Base-by-base conservation (phyloP, 345 rosid species). In the Isatis tinctoria region DNA sequence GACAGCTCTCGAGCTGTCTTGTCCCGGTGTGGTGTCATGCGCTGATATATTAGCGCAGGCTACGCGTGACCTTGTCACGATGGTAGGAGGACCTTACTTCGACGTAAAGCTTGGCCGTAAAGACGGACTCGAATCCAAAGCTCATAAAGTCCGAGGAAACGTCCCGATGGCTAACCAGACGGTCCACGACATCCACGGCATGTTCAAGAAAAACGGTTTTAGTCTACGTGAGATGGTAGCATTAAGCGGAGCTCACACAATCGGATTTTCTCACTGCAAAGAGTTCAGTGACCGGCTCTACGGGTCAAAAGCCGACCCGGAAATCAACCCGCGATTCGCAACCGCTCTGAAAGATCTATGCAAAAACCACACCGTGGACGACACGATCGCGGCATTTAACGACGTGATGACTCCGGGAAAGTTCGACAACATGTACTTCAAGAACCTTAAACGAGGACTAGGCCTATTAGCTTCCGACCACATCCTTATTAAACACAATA, bases 11-110 rank as follows among this genome's bases (percentile, higher is more conserved):
- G 92, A 88, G 79, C 45, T 86, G 37, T 18, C 82, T 10, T 88
- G 92, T 67, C 92, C 92, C 2, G 72, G 74, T n/a, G 66, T 77
- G 0, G 92, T 88, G 24, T 88, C 92, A 0, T 88, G 92, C 51
- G 79, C 92, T 0, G 92, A 88, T 35, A 86, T 88, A 18, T 54
- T 88, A 4, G 80, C 90, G 0, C 82, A 80, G 17, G 80, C 77
- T 39, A 75, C 88, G 0, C 90, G 90, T 13, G 89, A 88, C 78
- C 88, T 88, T 1, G 22, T 88, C 54, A 82, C 80, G 51, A 83
- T 80, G 87, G 82, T 83, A 0, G 92, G 92, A 0, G 92, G 92
- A 8, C 92, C 92, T 3, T 77, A 17, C 44, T 88, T 80, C 45
- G 10, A 72, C 0, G 86, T 84, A 18, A 60, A 20, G 0, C 78